phyloP scores from a whole-genome alignment of 768 basidiomycete genomes.

The Amyloporia xantha region DNA sequence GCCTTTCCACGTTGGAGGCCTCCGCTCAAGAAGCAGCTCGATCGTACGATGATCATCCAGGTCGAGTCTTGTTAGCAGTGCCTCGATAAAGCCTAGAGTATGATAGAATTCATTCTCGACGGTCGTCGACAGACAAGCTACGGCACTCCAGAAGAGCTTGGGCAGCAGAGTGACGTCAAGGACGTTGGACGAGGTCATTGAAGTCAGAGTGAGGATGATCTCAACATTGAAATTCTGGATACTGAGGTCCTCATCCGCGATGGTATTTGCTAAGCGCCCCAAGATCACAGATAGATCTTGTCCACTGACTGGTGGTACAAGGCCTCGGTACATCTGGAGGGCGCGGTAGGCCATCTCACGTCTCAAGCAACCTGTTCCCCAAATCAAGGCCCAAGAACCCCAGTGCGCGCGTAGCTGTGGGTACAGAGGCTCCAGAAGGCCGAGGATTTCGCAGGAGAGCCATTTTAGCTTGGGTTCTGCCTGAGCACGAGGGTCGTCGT shows the following conservation, averaged over 20 bases:
- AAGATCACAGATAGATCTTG: constrained; percentile 72
- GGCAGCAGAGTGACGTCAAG: constrained; percentile 61
- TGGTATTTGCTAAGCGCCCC: constrained; percentile 76
- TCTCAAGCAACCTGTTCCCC: constrained; percentile 86
- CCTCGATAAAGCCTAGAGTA: constrained; percentile 56
- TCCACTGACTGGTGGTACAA: constrained; percentile 66
- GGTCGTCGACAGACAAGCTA: constrained; percentile 76
- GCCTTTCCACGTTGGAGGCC: constrained; percentile 68
- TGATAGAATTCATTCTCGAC: constrained; percentile 75
- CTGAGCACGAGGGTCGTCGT: constrained; percentile 52
- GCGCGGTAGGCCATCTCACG: constrained; percentile 83
- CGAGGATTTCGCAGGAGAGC: constrained; percentile 60
- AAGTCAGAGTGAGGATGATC: constrained; percentile 68
- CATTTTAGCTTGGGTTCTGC: constrained; percentile 61
- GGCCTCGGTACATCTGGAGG: constrained; percentile 80
- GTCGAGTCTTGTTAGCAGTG: constrained; percentile 62
- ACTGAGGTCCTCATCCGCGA: constrained; percentile 68
- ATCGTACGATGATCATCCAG: constrained; percentile 60
- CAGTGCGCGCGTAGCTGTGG: constrained; percentile 67
- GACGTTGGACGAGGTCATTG: constrained; percentile 49
- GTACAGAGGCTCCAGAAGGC: constrained; percentile 61
- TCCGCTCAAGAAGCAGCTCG: constrained; percentile 62
- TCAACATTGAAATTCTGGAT: constrained; percentile 81
- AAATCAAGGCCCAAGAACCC: constrained; percentile 73
- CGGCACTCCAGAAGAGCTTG: constrained; percentile 82